Conservation (phyloP, 2,329 filamentous ascomycete species). For the Dactylellina leptospora region DNA sequence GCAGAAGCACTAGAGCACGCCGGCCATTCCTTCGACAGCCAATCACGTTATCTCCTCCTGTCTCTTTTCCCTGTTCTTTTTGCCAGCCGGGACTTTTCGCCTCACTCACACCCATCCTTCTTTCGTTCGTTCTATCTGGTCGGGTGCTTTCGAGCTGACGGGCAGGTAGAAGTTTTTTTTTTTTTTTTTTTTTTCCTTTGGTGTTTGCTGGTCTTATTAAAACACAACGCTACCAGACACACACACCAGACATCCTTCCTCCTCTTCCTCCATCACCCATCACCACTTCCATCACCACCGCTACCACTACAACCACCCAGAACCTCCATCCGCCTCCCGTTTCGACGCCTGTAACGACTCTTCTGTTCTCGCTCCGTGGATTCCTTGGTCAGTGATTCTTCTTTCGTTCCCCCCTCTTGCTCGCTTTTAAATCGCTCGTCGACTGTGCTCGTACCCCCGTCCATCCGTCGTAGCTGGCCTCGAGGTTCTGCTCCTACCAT, state of each 20-base stretch:
- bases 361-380: constrained; percentile 8
- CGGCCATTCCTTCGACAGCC: neutral
- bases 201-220: no score
- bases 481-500: constrained; percentile 1
- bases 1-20: neutral
- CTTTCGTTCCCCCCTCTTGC: neutral
- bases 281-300: neutral
- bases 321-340: neutral
- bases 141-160: constrained; percentile 52
- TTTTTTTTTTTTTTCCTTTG: no score
- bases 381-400: constrained; percentile 2
- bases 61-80: neutral
- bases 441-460: neutral
- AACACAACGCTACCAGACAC: neutral
- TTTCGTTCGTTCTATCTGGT: constrained; percentile 13
- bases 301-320: neutral
- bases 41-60: constrained; percentile 23
- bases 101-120: constrained; percentile 11
- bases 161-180: constrained; percentile 23
- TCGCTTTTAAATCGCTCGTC: constrained; percentile 18
- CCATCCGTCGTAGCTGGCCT: constrained; percentile 8
- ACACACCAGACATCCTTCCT: constrained; percentile 1
- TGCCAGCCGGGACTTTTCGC: constrained; percentile 21
- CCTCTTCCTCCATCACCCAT: constrained; percentile 10
- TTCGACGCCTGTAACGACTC: constrained; percentile 17